phyloP scores from a whole-genome alignment of 352 stramenopile species.

The Pythium apleroticum region DNA sequence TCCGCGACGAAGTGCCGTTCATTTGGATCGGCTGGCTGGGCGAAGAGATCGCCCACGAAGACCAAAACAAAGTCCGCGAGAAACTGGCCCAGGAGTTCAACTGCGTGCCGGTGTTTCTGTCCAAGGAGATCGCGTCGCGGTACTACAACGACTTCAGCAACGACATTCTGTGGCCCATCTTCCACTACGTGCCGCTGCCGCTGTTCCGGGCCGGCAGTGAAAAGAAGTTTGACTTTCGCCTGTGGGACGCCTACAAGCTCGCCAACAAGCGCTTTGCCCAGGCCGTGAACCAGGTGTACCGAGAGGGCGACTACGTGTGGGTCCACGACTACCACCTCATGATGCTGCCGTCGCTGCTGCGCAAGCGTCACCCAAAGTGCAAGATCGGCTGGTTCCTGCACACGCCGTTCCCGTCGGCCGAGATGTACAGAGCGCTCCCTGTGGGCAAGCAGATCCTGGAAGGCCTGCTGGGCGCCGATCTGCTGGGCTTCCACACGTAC shows the following conservation, averaged over 20 bases:
- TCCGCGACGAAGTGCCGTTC: constrained; percentile 87
- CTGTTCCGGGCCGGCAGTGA: constrained; percentile 86
- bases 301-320: constrained; percentile 85
- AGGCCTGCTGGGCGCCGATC: constrained; percentile 74
- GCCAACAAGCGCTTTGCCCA: constrained; percentile 84
- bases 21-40: constrained; percentile 92
- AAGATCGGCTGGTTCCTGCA: constrained; percentile 90
- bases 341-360: constrained; percentile 77
- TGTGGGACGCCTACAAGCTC: constrained; percentile 88
- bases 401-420: constrained; percentile 82
- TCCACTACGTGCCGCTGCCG: constrained; percentile 90
- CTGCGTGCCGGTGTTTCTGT: constrained; percentile 88
- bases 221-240: constrained; percentile 90
- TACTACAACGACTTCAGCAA: constrained; percentile 94
- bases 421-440: constrained; percentile 86
- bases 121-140: constrained; percentile 83
- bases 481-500: constrained; percentile 88
- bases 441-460: constrained; percentile 78
- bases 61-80: constrained; percentile 77
- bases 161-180: constrained; percentile 90
- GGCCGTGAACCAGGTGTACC: constrained; percentile 75
- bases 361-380: constrained; percentile 64
- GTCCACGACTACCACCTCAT: constrained; percentile 91
- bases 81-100: constrained; percentile 88
- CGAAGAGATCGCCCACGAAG: constrained; percentile 82